phyloP scores from a whole-genome alignment of 257 asterid genomes.

The Solanum chilense region DNA sequence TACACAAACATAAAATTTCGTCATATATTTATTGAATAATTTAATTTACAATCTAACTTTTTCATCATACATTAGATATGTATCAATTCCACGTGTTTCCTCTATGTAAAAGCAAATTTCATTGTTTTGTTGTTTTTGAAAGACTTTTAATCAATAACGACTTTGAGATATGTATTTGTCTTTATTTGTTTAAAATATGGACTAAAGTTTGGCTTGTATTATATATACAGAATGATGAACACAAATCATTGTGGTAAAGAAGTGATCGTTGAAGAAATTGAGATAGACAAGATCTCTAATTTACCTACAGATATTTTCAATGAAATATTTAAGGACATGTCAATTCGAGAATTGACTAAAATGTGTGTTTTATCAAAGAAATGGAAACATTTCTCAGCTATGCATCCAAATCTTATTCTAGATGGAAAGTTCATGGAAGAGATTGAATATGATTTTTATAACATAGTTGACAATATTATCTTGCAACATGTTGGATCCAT shows the following conservation, averaged over 20 bases:
- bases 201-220: not conserved
- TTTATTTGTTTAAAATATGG: not conserved
- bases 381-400: not conserved
- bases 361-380: not conserved
- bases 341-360: not conserved
- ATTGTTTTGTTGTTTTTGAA: not conserved
- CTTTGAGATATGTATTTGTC: not conserved
- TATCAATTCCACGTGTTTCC: not conserved
- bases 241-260: not conserved
- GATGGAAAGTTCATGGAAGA: not conserved
- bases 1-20: not conserved
- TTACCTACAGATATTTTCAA: not conserved
- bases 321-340: not conserved
- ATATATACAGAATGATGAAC: not conserved
- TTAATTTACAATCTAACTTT: not conserved
- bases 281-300: not conserved
- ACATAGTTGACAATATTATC: not conserved
- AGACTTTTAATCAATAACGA: not conserved
- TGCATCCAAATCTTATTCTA: not conserved
- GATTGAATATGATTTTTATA: not conserved
- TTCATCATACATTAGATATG: not conserved
- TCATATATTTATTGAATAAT: not conserved
- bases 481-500: not conserved
- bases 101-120: not conserved
- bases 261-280: not conserved